Base-by-base conservation (phyloP, 305 asterid genomes). In the Coffea humblotiana region DNA sequence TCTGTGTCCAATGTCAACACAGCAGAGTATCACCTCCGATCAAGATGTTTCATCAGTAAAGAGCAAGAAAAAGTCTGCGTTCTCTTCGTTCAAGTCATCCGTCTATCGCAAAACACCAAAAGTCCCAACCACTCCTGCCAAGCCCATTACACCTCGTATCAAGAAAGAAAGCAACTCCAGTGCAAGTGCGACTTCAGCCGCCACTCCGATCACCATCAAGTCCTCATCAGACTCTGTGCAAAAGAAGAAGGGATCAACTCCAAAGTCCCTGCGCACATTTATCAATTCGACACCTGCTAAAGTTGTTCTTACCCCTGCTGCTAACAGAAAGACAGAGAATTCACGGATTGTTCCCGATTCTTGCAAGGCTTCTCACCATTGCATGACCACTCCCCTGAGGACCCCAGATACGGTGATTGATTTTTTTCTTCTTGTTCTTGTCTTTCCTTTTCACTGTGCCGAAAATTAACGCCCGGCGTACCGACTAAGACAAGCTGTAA, bases 381-480 rank as follows among this genome's bases (percentile, higher is more conserved):
- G 81, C 70, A 9, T 9, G 4, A 8, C 51, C 8, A 79, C 81
- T 65, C 83, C 83, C 32, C 73, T 85, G 80, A 84, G 82, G 82
- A 85, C 92, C 72, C 94, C 89, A 65, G 40, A 78, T 70, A 81
- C 51, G 90, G 91, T 89, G 69, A 82, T 75, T n/a, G n/a, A n/a
- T n/a, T n/a, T 48, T 48, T 48, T 48, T 10, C 13, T 87, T 78
- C 78, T 16, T 4, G 8, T 63, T 48, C 56, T 12, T 47, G 0
- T 61, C 64, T 52, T 54, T 12, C 6, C 48, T 51, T 35, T 18
- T 65, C 19, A 68, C 2, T 19, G 54, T 3, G n/a, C 54, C 29
- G 37, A 0, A 21, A 52, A 15, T 2, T 13, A 68, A n/a, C 32
- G 64, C 3, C 64, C 32, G 6, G 32, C 58, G 6, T 18, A 15